Base-by-base conservation (phyloP, 345 rosid species). In the Conringia planisiliqua region DNA sequence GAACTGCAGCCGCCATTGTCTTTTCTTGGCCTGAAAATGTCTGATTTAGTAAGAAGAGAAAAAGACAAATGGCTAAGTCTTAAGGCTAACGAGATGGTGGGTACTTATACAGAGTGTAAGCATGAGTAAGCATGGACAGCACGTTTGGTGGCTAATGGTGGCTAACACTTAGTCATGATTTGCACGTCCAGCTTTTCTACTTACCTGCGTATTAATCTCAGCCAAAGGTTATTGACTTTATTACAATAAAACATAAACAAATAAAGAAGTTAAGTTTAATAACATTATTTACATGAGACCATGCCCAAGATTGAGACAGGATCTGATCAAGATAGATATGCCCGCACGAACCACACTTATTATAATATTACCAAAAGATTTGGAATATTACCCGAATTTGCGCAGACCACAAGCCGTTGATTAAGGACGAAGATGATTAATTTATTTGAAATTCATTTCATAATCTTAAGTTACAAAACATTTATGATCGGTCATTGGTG, bases 221-320 rank as follows among this genome's bases (percentile, higher is more conserved):
- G 51, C 80, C 61, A 70, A 77, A 70, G 80, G 76, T 64, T 77
- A 64, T 70, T 77, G 71, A 70, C 47, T 71, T 70, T 26, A 36
- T 62, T 35, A 76, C 58, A n/a, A 61, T 62, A 70, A 17, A 26
- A 44, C 62, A 70, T 35, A 56, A 61, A 33, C 18, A 65, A 46
- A 57, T 16, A 33, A 20, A 74, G 0, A 46, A 62, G 22, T 26
- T 74, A 50, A 50, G 13, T 48, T 36, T 18, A 27, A n/a, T 30
- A 39, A 17, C 30, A 62, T 70, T 48, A 35, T 77, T 76, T 60
- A 77, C 72, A 70, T 63, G 46, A 57, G 76, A 77, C 72, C n/a
- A 56, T 77, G 52, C 62, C 70, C 59, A 78, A 65, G 73, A 66
- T 66, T 59, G 73, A 66, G 77, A 78, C 81, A 64, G 20, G 62